These are phyloP conservation scores for Penicillium tannophilum DNA, from an alignment of 495 filamentous ascomycete species.

Conservation along the genomic window DNA sequence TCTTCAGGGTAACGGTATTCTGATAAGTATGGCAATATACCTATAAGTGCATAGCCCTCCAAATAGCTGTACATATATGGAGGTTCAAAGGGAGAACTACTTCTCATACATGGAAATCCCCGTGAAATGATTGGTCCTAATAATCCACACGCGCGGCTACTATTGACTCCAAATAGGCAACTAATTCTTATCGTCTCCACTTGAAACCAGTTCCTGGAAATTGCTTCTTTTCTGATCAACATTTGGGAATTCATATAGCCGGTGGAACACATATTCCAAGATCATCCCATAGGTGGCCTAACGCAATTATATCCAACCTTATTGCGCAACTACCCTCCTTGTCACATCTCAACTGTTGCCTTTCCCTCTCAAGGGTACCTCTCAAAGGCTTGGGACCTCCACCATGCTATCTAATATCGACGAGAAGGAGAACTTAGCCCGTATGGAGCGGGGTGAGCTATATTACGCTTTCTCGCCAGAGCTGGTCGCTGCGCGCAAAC, in stretches of 20 bases:
- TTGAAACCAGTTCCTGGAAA: too few relatives aligned
- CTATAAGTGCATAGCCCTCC: too few relatives aligned
- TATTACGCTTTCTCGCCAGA: conserved; percentile 58
- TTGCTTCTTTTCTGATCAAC: too few relatives aligned
- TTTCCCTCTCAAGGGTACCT: background rate
- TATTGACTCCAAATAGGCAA: background rate
- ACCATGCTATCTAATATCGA: conserved; percentile 2
- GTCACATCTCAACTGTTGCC: background rate
- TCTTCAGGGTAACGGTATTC: too few relatives aligned
- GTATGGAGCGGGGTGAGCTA: conserved; percentile 34
- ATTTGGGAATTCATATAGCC: too few relatives aligned
- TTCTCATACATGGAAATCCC: too few relatives aligned
- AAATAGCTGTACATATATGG: too few relatives aligned
- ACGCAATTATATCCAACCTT: background rate
- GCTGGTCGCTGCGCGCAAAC: conserved; percentile 55
- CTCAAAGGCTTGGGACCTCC: background rate
- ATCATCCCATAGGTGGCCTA: background rate
- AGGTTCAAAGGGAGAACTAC: too few relatives aligned
- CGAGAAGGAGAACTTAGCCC: background rate
- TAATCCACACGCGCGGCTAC: background rate
- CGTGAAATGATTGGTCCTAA: background rate
- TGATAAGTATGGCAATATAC: too few relatives aligned
- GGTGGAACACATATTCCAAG: too few relatives aligned
- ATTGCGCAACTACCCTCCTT: background rate
- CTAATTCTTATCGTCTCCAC: background rate